Evolutionary conservation across 768 basidiomycete species (phyloP).

Genomic region (Podaxis sp.): DNA sequence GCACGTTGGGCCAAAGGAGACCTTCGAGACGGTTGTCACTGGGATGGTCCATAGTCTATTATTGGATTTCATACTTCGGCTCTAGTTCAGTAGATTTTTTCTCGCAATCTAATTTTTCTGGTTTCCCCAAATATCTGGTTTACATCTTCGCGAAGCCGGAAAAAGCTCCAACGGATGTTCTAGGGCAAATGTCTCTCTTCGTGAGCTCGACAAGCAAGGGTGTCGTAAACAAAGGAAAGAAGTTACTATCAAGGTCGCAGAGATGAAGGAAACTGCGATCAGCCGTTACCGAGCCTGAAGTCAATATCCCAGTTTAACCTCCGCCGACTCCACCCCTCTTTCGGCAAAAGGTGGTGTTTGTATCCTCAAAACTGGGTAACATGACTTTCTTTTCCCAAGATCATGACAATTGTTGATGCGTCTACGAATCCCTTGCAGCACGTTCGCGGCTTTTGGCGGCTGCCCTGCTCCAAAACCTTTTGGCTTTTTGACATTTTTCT

Average conservation of each 20-base stretch:
- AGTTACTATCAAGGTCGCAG: neutral
- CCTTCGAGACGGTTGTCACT: neutral
- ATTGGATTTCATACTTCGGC: neutral
- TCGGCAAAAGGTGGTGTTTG: neutral
- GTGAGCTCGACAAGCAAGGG: neutral
- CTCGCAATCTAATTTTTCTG: neutral
- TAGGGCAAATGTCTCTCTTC: neutral
- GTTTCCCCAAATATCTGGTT: neutral
- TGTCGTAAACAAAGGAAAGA: neutral
- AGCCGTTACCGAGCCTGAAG: constrained; percentile 1
- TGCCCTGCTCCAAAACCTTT: neutral
- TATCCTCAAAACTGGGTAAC: neutral
- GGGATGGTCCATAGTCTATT: neutral
- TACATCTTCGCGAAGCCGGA: neutral
- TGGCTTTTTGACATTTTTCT: neutral
- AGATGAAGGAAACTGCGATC: neutral
- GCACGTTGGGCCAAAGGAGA: neutral
- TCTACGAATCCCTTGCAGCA: neutral
- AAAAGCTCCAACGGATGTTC: neutral
- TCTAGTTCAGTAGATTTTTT: neutral
- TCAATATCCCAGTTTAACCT: neutral
- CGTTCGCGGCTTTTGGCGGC: constrained; percentile 1
- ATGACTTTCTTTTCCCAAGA: neutral
- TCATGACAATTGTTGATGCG: neutral
- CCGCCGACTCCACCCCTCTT: constrained; percentile 12